Conservation (phyloP, 441 rosid species). For the Erysimum pusillum region DNA sequence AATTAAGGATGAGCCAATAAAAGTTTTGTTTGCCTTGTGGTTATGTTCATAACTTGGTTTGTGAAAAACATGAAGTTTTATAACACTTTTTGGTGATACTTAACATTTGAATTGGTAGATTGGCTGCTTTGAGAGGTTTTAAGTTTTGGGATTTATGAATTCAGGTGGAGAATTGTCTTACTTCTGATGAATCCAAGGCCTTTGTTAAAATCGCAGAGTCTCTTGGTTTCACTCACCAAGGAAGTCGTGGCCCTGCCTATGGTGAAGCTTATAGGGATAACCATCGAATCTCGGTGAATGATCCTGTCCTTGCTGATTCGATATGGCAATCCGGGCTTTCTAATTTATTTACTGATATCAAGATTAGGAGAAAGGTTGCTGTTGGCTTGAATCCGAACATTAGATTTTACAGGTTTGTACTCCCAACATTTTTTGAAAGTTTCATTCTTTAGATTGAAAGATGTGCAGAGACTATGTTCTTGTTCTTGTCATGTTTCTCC, state of each 20-base stretch:
- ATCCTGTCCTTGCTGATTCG: slow-evolving; percentile 70
- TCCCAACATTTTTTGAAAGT: not conserved
- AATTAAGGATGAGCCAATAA: too few species aligned
- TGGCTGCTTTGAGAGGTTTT: not conserved
- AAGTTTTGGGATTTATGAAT: not conserved
- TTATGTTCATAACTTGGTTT: slow-evolving; percentile 13
- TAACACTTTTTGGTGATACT: not conserved
- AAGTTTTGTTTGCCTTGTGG: not conserved
- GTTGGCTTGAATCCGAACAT: slow-evolving; percentile 92
- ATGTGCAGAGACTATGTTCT: slow-evolving; percentile 2
- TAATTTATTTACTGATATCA: slow-evolving; percentile 69
- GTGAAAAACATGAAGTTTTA: not conserved
- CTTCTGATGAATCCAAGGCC: slow-evolving; percentile 72
- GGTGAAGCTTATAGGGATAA: slow-evolving; percentile 96
- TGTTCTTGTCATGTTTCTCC: slow-evolving; percentile 1
- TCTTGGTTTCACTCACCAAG: slow-evolving; percentile 83
- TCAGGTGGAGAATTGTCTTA: slow-evolving; percentile 83
- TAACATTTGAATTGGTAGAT: not conserved
- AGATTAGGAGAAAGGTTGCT: slow-evolving; percentile 78
- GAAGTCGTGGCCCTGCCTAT: slow-evolving; percentile 88
- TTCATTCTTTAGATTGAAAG: not conserved
- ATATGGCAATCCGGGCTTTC: slow-evolving; percentile 84
- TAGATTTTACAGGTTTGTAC: slow-evolving; percentile 77
- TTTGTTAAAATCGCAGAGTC: slow-evolving; percentile 78
- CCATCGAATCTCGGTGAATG: slow-evolving; percentile 74